Conservation (phyloP, 2,329 filamentous ascomycete genomes). For the Rhexocercosporidium sp. region DNA sequence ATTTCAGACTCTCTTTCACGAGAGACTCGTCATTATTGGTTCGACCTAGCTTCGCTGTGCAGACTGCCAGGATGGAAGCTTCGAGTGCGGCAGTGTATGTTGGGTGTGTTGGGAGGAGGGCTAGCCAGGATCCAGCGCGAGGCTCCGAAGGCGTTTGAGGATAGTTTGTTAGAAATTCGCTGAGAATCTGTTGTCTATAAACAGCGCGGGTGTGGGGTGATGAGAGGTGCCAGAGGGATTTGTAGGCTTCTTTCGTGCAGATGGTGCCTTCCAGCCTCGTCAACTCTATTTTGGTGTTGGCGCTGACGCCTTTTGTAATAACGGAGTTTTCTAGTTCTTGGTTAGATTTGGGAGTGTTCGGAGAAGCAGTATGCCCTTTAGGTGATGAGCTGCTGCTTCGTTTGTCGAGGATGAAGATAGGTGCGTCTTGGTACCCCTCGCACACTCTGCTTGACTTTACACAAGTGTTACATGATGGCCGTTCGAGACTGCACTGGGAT, state of each 20-base stretch:
- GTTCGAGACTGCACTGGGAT: slow-evolving; percentile 31
- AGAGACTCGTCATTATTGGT: slow-evolving; percentile 36
- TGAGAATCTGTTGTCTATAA: slow-evolving; percentile 40
- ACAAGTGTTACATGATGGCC: slow-evolving; percentile 29
- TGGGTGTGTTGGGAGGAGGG: slow-evolving; percentile 37
- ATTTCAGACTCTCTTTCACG: slow-evolving; percentile 40
- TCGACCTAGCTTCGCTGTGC: slow-evolving; percentile 39
- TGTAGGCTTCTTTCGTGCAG: slow-evolving; percentile 17
- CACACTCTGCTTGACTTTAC: slow-evolving; percentile 29
- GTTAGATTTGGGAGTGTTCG: background rate
- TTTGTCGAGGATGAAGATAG: background rate
- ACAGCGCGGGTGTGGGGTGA: slow-evolving; percentile 22
- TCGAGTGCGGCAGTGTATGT: slow-evolving; percentile 39
- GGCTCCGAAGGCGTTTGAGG: slow-evolving; percentile 14
- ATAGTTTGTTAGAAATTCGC: slow-evolving; percentile 37
- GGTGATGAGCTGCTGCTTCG: background rate
- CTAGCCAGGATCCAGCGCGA: slow-evolving; percentile 34
- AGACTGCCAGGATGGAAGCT: slow-evolving; percentile 39
- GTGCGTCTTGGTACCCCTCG: slow-evolving; percentile 25
- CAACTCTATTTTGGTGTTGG: background rate
- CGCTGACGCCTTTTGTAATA: background rate
- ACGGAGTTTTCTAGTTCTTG: too few species aligned
- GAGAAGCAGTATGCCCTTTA: background rate
- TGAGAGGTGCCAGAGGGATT: slow-evolving; percentile 15
- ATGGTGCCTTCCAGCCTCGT: slow-evolving; percentile 14